phyloP scores from a whole-genome alignment of 306 rosid genomes.

The Pterocarpus macrocarpus region DNA sequence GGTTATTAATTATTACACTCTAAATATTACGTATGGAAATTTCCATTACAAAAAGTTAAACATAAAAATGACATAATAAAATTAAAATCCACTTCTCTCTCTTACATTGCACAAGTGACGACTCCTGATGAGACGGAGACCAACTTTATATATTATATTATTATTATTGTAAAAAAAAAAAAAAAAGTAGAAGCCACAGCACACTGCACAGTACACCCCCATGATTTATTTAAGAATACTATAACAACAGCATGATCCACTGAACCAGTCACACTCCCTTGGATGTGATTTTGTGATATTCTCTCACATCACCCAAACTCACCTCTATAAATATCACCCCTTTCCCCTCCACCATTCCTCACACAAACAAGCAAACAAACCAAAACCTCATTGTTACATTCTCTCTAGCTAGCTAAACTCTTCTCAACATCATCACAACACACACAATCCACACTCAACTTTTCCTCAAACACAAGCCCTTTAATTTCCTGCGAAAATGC shows the following conservation, averaged over 20 bases:
- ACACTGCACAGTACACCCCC: slow-evolving; percentile 21
- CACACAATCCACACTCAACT: not conserved
- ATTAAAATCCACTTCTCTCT: slow-evolving; percentile 17
- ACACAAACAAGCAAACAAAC: slow-evolving; percentile 11
- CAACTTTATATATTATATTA: slow-evolving; percentile 43
- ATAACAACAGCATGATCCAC: slow-evolving; percentile 27
- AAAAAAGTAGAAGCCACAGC: slow-evolving; percentile 18
- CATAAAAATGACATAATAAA: not conserved
- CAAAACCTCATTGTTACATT: not conserved
- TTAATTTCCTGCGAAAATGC: slow-evolving; percentile 49
- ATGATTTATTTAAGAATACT: slow-evolving; percentile 24
- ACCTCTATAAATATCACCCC: slow-evolving; percentile 71
- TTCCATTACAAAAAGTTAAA: not conserved
- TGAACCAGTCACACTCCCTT: slow-evolving; percentile 35
- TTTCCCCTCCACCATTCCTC: slow-evolving; percentile 34
- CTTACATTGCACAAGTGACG: slow-evolving; percentile 61
- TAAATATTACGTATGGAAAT: slow-evolving; percentile 1
- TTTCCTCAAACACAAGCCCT: not conserved
- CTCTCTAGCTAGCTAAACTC: not conserved
- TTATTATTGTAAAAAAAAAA: not conserved
- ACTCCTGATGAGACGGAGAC: slow-evolving; percentile 48
- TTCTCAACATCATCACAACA: not conserved
- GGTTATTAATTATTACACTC: slow-evolving; percentile 12
- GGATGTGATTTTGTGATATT: slow-evolving; percentile 4
- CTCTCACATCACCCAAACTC: slow-evolving; percentile 28